Percentiles rank a stretch among this genome's conserved stretches.
Evolutionary conservation across 345 rosid species (phyloP).

Genomic region (Leavenworthia alabamica): DNA sequence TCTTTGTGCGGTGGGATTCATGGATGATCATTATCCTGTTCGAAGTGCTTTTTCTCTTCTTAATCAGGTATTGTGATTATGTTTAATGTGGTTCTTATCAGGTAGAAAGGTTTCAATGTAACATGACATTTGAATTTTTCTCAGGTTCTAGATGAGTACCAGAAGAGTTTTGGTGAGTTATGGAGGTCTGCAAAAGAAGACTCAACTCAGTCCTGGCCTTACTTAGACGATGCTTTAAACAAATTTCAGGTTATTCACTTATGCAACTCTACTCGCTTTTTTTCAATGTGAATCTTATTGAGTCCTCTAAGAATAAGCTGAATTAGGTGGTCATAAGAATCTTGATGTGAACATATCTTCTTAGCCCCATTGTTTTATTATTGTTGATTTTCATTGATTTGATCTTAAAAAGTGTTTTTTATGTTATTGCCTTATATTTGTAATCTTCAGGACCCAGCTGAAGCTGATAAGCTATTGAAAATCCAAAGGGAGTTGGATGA

Average conservation of each 20-base stretch:
- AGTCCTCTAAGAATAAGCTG: not conserved
- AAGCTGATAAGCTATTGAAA: conserved; percentile 92
- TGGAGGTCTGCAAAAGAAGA: conserved; percentile 70
- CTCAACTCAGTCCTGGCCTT: conserved; percentile 69
- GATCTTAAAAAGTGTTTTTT: not conserved
- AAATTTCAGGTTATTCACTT: conserved; percentile 66
- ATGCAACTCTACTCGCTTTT: not conserved
- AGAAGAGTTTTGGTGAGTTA: conserved; percentile 79
- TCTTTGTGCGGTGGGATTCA: conserved; percentile 77
- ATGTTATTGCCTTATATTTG: not conserved
- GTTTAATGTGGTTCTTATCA: not conserved
- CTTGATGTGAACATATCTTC: not conserved
- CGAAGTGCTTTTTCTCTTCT: conserved; percentile 90
- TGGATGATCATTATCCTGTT: conserved; percentile 95
- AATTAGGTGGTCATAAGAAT: not conserved
- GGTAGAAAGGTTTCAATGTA: not conserved
- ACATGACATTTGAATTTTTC: not conserved
- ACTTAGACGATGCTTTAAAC: conserved; percentile 62
- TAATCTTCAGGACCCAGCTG: conserved; percentile 81
- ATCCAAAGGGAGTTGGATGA: conserved; percentile 98
- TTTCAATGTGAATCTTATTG: not conserved
- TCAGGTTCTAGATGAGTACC: conserved; percentile 89
- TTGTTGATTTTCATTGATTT: conserved; percentile 4
- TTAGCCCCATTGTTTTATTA: no score
- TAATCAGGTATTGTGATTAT: conserved; percentile 50